Evolutionary conservation across 139 green algal species (phyloP).

Genomic region (Picochlorum sp.): DNA sequence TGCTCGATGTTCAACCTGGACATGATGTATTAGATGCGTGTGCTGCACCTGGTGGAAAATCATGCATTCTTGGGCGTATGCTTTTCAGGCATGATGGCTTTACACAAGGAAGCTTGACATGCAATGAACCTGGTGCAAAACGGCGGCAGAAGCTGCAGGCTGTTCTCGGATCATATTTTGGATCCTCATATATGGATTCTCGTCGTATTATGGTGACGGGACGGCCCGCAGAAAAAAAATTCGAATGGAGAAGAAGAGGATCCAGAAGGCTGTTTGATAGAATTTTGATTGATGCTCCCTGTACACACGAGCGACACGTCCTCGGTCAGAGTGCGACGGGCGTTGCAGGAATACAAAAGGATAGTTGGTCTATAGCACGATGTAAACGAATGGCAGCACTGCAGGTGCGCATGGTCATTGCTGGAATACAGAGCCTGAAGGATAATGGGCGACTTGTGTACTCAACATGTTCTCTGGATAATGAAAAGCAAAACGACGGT

Average conservation of each 20-base stretch:
- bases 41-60: conserved; percentile 4
- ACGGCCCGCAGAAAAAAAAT: not conserved
- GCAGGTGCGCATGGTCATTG: conserved; percentile 41
- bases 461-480: conserved; percentile 49
- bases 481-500: conserved; percentile 44
- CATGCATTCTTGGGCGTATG: not conserved
- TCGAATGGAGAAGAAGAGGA: not conserved
- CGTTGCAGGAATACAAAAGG: not conserved
- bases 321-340: conserved; percentile 26
- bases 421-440: conserved; percentile 36
- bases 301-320: conserved; percentile 50
- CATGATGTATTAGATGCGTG: conserved; percentile 1
- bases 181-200: not conserved
- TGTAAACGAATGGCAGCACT: conserved; percentile 35
- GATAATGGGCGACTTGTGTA: conserved; percentile 53
- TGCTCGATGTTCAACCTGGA: conserved; percentile 22
- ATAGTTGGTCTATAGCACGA: conserved; percentile 36
- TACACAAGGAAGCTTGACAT: not conserved
- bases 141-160: not conserved
- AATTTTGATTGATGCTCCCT: conserved; percentile 61
- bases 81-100: not conserved
- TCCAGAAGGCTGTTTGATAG: conserved; percentile 32
- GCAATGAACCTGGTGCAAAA: not conserved
- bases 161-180: too few relatives aligned
- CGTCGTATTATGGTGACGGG: not conserved